Evolutionary conservation across 331 rosid genomes (phyloP), one percentile per base, ranked within the genome.

Genomic region (Quercus phellos): DNA sequence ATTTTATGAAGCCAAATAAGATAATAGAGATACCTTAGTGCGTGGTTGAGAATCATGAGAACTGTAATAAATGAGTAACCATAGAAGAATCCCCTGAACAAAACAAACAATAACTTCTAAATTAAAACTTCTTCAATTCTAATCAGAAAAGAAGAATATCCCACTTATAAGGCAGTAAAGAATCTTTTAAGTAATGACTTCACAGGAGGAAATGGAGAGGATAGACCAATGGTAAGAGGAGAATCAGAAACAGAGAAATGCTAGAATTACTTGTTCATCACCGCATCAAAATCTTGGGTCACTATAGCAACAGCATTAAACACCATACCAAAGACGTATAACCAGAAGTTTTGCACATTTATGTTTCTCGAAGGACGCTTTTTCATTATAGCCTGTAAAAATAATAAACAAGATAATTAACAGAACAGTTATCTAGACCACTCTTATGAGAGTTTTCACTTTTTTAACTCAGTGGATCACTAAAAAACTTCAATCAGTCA

Each of bases 11-110:
- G 51, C 73, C 68, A 18, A 34, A 59, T 53, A 72, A 46, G 79
- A 75, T 71, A 77, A 7, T 53, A 32, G 78, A 76, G 24, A 30
- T 86, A 94, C 99, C 98, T 94, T 77, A 94, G 95, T 74, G 98
- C 99, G 70, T 94, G 99, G 80, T 94, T 94, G 83, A 92, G 72
- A 85, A 94, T 94, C 99, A 94, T 94, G 73, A 94, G 85, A 77
- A 94, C 86, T 4, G 97, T 94, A 77, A 94, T 86, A 77, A 91
- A 84, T 4, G 99, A 87, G 87, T 94, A 94, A 64, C 98, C 99
- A 74, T 92, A 90, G 82, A 92, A 90, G 86, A 94, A 92, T 68
- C 99, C 98, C 97, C 99, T 94, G 83, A 83, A 80, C 55, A 83
- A 46, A 19, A 77, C 77, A 78, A 55, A 80, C 43, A 51, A 77